Base-by-base conservation (phyloP, 345 rosid genomes). In the Ceriops zippeliana region DNA sequence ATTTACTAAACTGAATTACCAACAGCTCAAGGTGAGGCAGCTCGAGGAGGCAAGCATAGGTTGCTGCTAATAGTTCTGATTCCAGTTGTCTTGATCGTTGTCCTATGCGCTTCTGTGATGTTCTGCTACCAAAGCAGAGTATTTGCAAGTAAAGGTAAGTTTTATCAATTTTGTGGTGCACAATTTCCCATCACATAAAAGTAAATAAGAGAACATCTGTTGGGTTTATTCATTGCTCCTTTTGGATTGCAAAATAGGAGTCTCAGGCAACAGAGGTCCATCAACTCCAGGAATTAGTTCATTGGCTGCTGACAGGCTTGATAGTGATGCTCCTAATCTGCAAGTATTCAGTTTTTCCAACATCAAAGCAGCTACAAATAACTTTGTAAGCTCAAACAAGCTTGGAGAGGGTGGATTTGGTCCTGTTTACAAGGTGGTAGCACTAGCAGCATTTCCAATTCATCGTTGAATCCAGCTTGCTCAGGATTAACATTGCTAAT, bases 391-490 rank as follows among this genome's bases (percentile, higher is more conserved):
- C 24, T 75, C 67, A 72, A 84, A 81, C 54, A 72, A 63, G 62
- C 74, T 84, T 28, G 83, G 85, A 31, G 71, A 79, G 67, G 87
- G 85, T 61, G 87, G 85, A 17, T 84, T 64, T 70, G 85, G 83
- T 19, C 83, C 85, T 13, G 83, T 84, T 22, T 79, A 81, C 49
- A 79, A 70, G 82, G 81, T 78, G 64, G 24, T 24, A 9, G 34
- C 28, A 17, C 32, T 24, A 13, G 19, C 35, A 31, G 42, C 17
- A n/a, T 21, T 54, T 54, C 58, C 22, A 7, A 22, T 8, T 5
- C 15, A 26, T 7, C 24, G 3, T 22, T n/a, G 58, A 54, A n/a
- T 42, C 49, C 49, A 42, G 58, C 24, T 0, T 54, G 58, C 9
- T 54, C 22, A 7, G 9, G 58, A 54, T 19, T 8, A 13, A 54